Evolutionary conservation across 495 filamentous ascomycete genomes (phyloP).

Genomic region (Rusavskia elegans): DNA sequence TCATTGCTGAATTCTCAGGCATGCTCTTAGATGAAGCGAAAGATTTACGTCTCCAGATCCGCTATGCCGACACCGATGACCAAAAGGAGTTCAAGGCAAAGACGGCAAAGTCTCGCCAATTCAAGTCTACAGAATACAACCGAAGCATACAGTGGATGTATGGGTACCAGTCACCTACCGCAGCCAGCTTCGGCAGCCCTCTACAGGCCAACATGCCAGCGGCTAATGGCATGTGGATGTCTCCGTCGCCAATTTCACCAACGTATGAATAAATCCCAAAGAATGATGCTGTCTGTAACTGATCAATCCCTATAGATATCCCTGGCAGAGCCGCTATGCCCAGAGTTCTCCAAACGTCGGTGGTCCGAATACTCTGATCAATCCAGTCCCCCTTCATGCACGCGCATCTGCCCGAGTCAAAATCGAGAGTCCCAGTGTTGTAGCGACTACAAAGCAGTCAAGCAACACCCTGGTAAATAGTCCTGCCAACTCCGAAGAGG

Average conservation of each 20-base stretch:
- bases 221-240: not conserved
- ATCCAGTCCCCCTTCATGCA: constrained; percentile 7
- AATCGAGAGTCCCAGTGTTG: constrained; percentile 12
- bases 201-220: not conserved
- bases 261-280: constrained; percentile 27
- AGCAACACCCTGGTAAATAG: not conserved
- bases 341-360: not conserved
- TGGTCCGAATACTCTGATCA: constrained; percentile 27
- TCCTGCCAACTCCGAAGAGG: constrained; percentile 2
- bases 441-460: constrained; percentile 6
- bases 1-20: constrained; percentile 73
- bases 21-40: constrained; percentile 47
- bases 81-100: constrained; percentile 93
- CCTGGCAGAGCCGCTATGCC: not conserved
- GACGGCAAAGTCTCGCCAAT: constrained; percentile 81
- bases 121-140: constrained; percentile 91
- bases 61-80: constrained; percentile 88
- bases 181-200: not conserved
- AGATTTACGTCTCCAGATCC: constrained; percentile 75
- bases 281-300: constrained; percentile 20
- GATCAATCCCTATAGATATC: constrained; percentile 13
- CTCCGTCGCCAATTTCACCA: constrained; percentile 27
- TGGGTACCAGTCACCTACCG: constrained; percentile 5
- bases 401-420: constrained; percentile 8
- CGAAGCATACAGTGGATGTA: constrained; percentile 23